A percentile compares a stretch with the other conserved stretches of the same genome.
Conservation (phyloP, 208 protist genomes). For the Histomonas meleagridis region DNA sequence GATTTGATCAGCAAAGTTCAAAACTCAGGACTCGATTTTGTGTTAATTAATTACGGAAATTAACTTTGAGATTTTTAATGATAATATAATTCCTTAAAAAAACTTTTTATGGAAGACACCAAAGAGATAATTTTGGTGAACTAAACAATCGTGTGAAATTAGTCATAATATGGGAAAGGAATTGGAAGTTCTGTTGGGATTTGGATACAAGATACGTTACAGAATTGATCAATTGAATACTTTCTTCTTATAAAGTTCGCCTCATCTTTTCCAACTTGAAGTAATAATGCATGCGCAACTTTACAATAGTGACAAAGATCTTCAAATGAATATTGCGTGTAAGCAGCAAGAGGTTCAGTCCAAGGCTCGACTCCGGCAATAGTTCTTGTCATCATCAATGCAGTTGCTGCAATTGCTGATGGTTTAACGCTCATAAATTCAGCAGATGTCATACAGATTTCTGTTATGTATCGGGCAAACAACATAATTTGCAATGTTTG, state of each 20-base stretch:
- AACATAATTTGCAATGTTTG: not conserved
- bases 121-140: too few species aligned
- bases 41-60: too few species aligned
- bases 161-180: too few species aligned
- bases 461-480: not conserved
- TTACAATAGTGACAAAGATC: not conserved
- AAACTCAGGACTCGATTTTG: too few species aligned
- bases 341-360: not conserved
- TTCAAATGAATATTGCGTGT: not conserved
- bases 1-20: too few species aligned
- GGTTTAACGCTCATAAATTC: not conserved
- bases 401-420: not conserved
- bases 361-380: not conserved
- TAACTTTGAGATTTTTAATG: too few species aligned
- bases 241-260: not conserved
- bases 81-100: too few species aligned
- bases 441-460: not conserved
- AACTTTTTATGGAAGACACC: too few species aligned
- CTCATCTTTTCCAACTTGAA: not conserved
- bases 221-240: not conserved
- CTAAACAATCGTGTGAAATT: too few species aligned
- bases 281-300: not conserved
- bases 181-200: not conserved
- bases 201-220: not conserved
- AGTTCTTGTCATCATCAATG: not conserved